Conservation (phyloP, 352 stramenopile genomes). For the Phytophthora chlamydospora region DNA sequence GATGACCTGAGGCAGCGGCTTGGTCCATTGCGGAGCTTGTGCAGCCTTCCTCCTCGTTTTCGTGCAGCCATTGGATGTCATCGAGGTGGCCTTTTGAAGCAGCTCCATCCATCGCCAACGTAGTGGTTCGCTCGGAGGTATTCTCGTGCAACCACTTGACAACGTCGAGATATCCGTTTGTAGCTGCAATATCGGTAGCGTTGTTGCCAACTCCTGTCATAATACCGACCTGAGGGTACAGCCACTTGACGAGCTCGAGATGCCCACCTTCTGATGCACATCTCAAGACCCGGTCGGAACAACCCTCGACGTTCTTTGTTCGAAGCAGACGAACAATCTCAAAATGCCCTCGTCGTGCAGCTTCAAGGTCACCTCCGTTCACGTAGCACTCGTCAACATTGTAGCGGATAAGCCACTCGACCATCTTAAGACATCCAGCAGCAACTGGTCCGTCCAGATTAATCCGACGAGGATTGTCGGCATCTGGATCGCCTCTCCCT, state of each 20-base stretch:
- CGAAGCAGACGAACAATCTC: neutral
- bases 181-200: neutral
- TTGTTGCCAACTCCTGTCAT: neutral
- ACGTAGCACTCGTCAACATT: conserved; percentile 1
- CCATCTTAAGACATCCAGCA: neutral
- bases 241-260: conserved; percentile 3
- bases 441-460: neutral
- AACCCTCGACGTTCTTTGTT: neutral
- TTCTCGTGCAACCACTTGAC: neutral
- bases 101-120: conserved; percentile 14
- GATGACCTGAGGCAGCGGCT: neutral
- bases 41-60: conserved; percentile 20
- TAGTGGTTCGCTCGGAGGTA: no score
- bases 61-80: conserved; percentile 16
- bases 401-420: conserved; percentile 2
- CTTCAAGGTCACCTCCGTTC: neutral
- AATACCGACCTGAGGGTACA: neutral
- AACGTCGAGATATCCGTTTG: neutral
- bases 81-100: conserved; percentile 11
- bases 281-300: neutral
- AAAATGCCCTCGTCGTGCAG: neutral
- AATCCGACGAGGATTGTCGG: neutral
- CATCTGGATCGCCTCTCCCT: neutral
- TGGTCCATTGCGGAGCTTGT: conserved; percentile 13
- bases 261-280: neutral